Evolutionary conservation across 768 basidiomycete species (phyloP), one percentile per base, ranked within the genome.

Genomic region (Lyophyllum atratum): DNA sequence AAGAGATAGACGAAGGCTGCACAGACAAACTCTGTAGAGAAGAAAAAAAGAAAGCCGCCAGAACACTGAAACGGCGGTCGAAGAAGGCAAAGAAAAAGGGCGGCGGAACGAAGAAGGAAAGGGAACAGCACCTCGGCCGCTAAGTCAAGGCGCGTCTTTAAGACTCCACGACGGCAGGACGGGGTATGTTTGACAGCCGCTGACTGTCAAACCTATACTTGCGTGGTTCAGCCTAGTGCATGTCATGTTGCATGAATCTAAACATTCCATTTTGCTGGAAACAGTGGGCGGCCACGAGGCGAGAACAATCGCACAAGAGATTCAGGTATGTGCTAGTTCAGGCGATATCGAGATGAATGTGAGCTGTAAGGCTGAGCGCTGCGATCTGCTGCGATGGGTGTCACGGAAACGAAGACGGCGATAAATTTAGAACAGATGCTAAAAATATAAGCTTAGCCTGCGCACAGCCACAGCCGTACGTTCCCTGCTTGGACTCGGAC

Each of bases 31-130:
- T 39, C 31, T 64, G 56, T 48, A 59, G 60, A 62, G 55, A 42
- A 61, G 54, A 58, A 54, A 67, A 55, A 53, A 61, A 68, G 62
- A 64, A 56, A 65, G 68, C 67, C 66, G 61, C 68, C 68, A 68
- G 64, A 65, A 69, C 69, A 61, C 68, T 62, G 62, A 54, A 66
- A 61, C 54, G 63, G 57, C 59, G 52, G 66, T 50, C 61, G n/a
- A 58, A 48, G 48, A 54, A 52, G 33, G 52, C 42, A 21, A 61
- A 49, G 47, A 26, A 54, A 54, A 49, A 56, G 62, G 61, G 57
- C 61, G 57, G 60, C 42, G 65, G 60, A n/a, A 60, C 11, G 29
- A 31, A 37, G 14, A 37, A 15, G 8, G 17, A 65, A 57, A 58
- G 49, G 45, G 64, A 56, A 49, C 61, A 56, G 44, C 64, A 52